These are phyloP conservation scores for Penicillium crystallinum DNA, from an alignment of 495 filamentous ascomycete genomes.

Conservation along the genomic window DNA sequence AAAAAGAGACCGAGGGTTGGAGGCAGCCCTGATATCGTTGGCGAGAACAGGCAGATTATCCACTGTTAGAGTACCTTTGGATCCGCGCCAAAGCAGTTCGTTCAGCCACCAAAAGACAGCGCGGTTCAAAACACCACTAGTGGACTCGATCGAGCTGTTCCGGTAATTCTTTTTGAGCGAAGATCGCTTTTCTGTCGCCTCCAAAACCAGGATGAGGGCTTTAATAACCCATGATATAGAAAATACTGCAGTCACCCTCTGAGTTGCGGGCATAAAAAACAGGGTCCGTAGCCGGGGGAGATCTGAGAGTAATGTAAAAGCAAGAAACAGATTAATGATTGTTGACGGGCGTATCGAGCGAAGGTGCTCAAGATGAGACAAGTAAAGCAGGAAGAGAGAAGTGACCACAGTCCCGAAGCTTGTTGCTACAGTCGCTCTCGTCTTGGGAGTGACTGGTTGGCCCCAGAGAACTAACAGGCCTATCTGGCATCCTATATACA, in stretches of 20 bases:
- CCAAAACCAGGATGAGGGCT: slow-evolving; percentile 38
- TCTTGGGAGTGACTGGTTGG: slow-evolving; percentile 10
- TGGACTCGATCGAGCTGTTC: slow-evolving; percentile 46
- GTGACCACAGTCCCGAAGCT: slow-evolving; percentile 1
- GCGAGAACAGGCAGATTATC: slow-evolving; percentile 39
- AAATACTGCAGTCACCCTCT: slow-evolving; percentile 8
- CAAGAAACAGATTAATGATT: slow-evolving; percentile 11
- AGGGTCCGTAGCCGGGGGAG: slow-evolving; percentile 16
- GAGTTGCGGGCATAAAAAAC: slow-evolving; percentile 10
- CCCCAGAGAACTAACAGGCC: slow-evolving; percentile 11
- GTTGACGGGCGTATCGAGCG: slow-evolving; percentile 20
- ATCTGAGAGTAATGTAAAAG: slow-evolving; percentile 11
- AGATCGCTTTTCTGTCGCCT: slow-evolving; percentile 47
- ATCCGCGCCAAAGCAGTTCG: slow-evolving; percentile 41
- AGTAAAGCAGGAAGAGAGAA: slow-evolving; percentile 6
- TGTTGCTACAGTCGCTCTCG: slow-evolving; percentile 15
- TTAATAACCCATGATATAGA: slow-evolving; percentile 33
- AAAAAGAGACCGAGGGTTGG: slow-evolving; percentile 29
- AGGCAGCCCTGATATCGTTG: slow-evolving; percentile 29
- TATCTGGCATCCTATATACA: slow-evolving; percentile 16
- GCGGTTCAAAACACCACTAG: slow-evolving; percentile 42
- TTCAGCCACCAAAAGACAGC: slow-evolving; percentile 55
- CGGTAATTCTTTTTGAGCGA: slow-evolving; percentile 34
- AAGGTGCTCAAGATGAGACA: slow-evolving; percentile 22
- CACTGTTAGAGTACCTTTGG: slow-evolving; percentile 33